Base-by-base conservation (phyloP, 495 filamentous ascomycete species). In the Aspergillus saccharolyticus region DNA sequence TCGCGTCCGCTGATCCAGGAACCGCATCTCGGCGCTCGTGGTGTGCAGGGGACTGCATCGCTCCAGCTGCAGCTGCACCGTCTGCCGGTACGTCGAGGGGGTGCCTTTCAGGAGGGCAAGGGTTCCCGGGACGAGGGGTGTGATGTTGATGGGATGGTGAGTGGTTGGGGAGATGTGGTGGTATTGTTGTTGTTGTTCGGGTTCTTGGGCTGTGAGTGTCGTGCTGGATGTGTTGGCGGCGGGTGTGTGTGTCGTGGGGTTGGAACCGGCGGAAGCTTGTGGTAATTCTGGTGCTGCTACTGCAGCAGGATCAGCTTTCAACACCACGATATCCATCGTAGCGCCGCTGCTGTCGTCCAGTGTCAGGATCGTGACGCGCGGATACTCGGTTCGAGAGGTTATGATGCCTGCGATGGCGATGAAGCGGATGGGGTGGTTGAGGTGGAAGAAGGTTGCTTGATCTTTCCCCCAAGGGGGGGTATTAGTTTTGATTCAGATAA, bases 371-470 rank as follows among this genome's bases (percentile, higher is more conserved):
- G 79, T 83, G 56, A 79, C 81, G 5, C 72, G 76, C 12, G 76
- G 66, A 54, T 77, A 80, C 18, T 90, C 83, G 56, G 90, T 85
- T 53, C 91, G 76, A 14, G 89, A 87, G 48, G 96, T 86, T 18
- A 98, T 80, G 14, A 80, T 24, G 14, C 93, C 94, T 20, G 87
- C 80, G 17, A 97, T 63, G 59, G 85, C 83, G 43, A 94, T 83
- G 82, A 85, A 96, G 78, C 85, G 86, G 57, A 97, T 87, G 0
- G 95, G 94, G 70, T 97, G 91, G 75, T 97, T 97, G 33, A 80
- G 66, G 74, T 87, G 78, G 74, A 93, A 91, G 74, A 83, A 94
- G 18, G 93, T 72, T 63, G 85, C 74, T 69, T 89, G 85, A 53
- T 82, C 86, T 92, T 58, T 46, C 14, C n/a, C n/a, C n/a, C n/a